Evolutionary conservation across 2,329 filamentous ascomycete genomes (phyloP), one percentile per base, ranked within the genome.

Genomic region (Leptographium lundbergii): DNA sequence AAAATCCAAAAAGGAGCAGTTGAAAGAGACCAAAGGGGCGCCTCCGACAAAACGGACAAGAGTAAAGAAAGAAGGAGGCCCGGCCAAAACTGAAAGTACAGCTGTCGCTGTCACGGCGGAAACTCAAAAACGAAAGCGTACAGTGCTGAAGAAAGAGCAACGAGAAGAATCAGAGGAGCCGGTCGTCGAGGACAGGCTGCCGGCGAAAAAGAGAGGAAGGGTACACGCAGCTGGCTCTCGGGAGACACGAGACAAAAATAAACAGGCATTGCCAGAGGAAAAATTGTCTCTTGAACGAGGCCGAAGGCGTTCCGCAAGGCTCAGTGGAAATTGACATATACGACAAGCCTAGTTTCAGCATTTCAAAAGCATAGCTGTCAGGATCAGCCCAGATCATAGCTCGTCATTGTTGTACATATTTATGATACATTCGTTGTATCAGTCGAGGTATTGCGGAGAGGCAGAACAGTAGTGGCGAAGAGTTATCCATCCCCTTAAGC

Each of bases 1-100:
- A 34, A 53, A 53, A 36, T 5, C 5, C 13, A 68, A 68, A 63
- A 65, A 67, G 50, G 48, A 62, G 61, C 56, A 64, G 2, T 36
- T 39, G 7, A 59, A 59, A 17, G 39, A 53, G 54, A 58, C 29
- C 6, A 50, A 42, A 62, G 10, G 9, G 14, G 14, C 14, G 39
- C 39, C 3, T 4, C 14, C 39, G 39, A 13, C 19, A 42, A 42
- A 42, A 19, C 39, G 19, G 39, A 19, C 19, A n/a, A 45, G 17
- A n/a, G 6, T 9, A 45, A 19, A n/a, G 42, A 45, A n/a, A 45
- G 42, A n/a, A n/a, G 9, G 7, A 5, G 3, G 19, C 42, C 19
- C 19, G 17, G 5, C 39, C 17, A 42, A 42, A 19, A 19, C 17
- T 19, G 39, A 13, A 42, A 42, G 14, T 17, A 17, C 17, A 7